Conservation (phyloP, 2,329 filamentous ascomycete genomes). For the Aspergillus neotritici region DNA sequence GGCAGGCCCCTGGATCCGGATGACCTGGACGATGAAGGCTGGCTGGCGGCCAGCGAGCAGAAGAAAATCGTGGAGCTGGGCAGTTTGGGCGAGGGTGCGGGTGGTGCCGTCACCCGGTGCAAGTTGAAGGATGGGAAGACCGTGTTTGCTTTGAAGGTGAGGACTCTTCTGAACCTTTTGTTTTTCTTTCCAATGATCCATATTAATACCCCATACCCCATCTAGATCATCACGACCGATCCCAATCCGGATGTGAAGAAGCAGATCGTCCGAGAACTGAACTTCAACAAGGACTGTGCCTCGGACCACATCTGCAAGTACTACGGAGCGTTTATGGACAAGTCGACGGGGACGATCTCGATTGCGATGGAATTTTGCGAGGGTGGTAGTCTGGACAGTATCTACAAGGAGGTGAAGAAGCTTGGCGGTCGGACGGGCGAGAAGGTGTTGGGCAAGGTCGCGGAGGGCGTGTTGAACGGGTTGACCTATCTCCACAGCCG, state of each 20-base stretch:
- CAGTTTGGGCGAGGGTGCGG: conserved; percentile 87
- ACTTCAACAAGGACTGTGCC: conserved; percentile 96
- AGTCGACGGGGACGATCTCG: conserved; percentile 91
- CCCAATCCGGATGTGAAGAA: conserved; percentile 97
- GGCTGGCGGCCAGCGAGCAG: conserved; percentile 86
- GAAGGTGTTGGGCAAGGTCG: conserved; percentile 94
- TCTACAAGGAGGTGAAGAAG: conserved; percentile 96
- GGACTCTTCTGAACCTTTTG: conserved; percentile 17
- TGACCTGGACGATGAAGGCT: conserved; percentile 89
- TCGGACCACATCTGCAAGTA: conserved; percentile 96
- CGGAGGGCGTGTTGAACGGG: conserved; percentile 88
- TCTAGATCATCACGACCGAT: conserved; percentile 91
- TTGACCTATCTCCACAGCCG: conserved; percentile 91
- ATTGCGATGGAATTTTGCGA: conserved; percentile 99
- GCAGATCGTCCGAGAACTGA: conserved; percentile 91
- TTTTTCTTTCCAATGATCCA: neutral
- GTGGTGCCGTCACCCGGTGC: conserved; percentile 89
- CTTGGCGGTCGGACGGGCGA: conserved; percentile 91
- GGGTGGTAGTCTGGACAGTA: conserved; percentile 89
- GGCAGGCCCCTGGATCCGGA: conserved; percentile 83
- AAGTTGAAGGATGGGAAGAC: conserved; percentile 87
- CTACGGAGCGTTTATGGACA: conserved; percentile 94
- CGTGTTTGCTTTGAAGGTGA: conserved; percentile 90
- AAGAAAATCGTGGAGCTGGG: conserved; percentile 83
- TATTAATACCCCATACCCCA: conserved; percentile 12